Percentiles rank a stretch among this genome's conserved stretches.
Evolutionary conservation across 169 alveolate species (phyloP).

Genomic region (Plasmodium chabaudi): DNA sequence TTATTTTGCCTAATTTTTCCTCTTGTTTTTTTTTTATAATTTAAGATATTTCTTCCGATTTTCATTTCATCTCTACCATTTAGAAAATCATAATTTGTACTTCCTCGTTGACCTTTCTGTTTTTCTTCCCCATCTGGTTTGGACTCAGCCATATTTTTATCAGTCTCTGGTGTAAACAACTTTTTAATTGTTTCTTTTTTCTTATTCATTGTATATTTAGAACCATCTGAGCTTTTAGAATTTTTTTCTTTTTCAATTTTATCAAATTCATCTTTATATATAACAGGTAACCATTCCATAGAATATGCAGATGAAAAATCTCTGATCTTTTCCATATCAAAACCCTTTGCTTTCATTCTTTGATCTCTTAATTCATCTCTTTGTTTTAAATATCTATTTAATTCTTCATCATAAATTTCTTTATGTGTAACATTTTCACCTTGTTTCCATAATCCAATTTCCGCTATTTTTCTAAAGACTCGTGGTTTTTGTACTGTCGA

Average conservation of each 20-base stretch:
- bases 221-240: conserved; percentile 3
- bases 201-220: conserved; percentile 3
- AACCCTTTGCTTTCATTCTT: conserved; percentile 77
- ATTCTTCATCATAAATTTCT: conserved; percentile 84
- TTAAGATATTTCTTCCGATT: conserved; percentile 35
- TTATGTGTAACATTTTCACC: conserved; percentile 83
- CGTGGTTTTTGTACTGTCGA: conserved; percentile 81
- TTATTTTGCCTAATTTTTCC: conserved; percentile 28
- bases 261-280: conserved; percentile 82
- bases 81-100: not conserved
- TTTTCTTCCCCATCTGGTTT: not conserved
- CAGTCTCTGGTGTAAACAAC: conserved; percentile 13
- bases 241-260: conserved; percentile 51
- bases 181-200: conserved; percentile 40
- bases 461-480: conserved; percentile 78
- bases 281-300: conserved; percentile 85
- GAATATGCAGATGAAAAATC: conserved; percentile 85
- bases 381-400: conserved; percentile 67
- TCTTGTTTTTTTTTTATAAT: conserved; percentile 38
- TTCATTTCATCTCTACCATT: conserved; percentile 35
- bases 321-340: conserved; percentile 83
- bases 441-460: conserved; percentile 76
- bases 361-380: conserved; percentile 78
- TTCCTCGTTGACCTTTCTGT: not conserved
- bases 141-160: not conserved